These are phyloP conservation scores for Hypoxylon fuscum DNA, from an alignment of 495 filamentous ascomycete species.

Conservation along the genomic window DNA sequence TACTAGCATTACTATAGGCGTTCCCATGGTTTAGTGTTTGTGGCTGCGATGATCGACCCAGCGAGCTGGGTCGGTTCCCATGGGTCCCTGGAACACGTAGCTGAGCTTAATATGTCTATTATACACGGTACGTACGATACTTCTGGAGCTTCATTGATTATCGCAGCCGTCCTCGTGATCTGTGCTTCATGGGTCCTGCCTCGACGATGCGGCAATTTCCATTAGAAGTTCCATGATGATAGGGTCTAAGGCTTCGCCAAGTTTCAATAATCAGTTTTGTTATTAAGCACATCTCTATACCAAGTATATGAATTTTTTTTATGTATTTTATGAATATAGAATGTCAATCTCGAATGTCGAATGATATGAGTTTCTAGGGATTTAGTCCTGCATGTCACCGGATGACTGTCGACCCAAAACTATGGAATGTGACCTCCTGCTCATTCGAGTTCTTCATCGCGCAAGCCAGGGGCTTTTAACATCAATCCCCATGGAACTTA, in stretches of 20 bases:
- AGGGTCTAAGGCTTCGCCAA: no score
- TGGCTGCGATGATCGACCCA: conserved; percentile 38
- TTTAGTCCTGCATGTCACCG: conserved; percentile 13
- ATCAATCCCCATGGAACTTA: conserved; percentile 8
- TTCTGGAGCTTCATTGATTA: conserved; percentile 1
- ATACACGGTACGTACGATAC: conserved; percentile 9
- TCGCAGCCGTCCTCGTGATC: no score
- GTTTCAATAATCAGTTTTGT: no score
- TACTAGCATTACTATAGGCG: conserved; percentile 10
- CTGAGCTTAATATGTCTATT: conserved; percentile 25
- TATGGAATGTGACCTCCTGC: not conserved
- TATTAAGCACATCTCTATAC: no score
- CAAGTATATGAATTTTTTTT: no score
- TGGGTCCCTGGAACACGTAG: conserved; percentile 32
- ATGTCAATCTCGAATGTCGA: no score
- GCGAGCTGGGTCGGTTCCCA: conserved; percentile 34
- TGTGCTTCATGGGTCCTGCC: no score
- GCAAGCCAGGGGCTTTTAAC: not conserved
- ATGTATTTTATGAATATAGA: no score
- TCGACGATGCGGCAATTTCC: no score
- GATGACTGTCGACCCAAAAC: conserved; percentile 3
- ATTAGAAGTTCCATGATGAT: no score
- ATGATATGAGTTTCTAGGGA: conserved; percentile 3
- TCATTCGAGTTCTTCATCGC: not conserved
- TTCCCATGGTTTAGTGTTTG: conserved; percentile 14